Conservation (phyloP, 441 rosid species). For the Corymbia calophylla region DNA sequence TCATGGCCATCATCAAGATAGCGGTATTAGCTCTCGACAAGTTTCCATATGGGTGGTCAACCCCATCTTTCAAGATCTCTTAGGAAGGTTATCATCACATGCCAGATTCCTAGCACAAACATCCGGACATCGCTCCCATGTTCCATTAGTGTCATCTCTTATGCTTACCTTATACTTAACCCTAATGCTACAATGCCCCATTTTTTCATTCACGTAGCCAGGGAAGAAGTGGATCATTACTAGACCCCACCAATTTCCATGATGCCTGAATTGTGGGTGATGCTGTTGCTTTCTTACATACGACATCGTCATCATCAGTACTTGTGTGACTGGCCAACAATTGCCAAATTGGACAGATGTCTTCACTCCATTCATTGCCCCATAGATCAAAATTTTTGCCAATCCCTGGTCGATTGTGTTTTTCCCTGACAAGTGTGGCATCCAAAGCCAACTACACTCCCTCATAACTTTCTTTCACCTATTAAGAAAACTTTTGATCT, state of each 20-base stretch:
- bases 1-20: not conserved
- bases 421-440: not conserved
- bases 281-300: not conserved
- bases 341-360: not conserved
- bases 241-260: not conserved
- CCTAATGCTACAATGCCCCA: not conserved
- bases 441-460: not conserved
- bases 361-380: not conserved
- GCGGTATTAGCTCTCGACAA: not conserved
- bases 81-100: not conserved
- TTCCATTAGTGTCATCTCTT: not conserved
- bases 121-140: not conserved
- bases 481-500: not conserved
- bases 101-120: not conserved
- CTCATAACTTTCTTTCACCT: not conserved
- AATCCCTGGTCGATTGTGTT: not conserved
- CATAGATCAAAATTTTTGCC: not conserved
- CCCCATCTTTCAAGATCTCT: not conserved
- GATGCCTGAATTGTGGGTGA: not conserved
- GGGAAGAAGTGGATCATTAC: not conserved
- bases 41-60: not conserved
- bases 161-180: not conserved
- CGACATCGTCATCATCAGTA: not conserved
- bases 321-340: not conserved
- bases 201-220: not conserved